Conservation (phyloP, 306 rosid species). For the Trifolium dubium region DNA sequence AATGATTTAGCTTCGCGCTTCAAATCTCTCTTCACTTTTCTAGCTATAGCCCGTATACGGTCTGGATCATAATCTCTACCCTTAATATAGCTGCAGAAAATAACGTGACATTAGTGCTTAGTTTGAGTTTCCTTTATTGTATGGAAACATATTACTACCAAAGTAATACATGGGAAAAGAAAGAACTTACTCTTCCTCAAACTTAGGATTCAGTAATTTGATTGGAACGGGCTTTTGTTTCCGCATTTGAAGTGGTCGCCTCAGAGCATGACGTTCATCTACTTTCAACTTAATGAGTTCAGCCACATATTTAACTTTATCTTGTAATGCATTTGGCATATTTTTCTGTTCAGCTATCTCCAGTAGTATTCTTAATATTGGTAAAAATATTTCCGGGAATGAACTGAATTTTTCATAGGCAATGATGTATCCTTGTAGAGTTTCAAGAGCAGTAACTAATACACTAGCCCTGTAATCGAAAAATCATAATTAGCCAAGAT, state of each 20-base stretch:
- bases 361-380: slow-evolving; percentile 54
- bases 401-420: slow-evolving; percentile 68
- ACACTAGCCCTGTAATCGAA: slow-evolving; percentile 69
- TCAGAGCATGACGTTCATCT: slow-evolving; percentile 51
- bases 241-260: slow-evolving; percentile 86
- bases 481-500: slow-evolving; percentile 35
- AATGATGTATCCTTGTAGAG: slow-evolving; percentile 61
- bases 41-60: slow-evolving; percentile 63
- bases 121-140: background rate
- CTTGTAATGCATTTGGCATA: slow-evolving; percentile 54
- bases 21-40: slow-evolving; percentile 65
- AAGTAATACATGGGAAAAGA: background rate
- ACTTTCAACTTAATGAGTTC: slow-evolving; percentile 60
- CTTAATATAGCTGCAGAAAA: slow-evolving; percentile 76
- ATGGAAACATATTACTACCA: slow-evolving; percentile 6
- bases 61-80: slow-evolving; percentile 94
- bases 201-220: slow-evolving; percentile 79
- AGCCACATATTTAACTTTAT: slow-evolving; percentile 60
- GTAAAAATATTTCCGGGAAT: slow-evolving; percentile 82
- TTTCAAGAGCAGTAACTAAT: slow-evolving; percentile 62
- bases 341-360: slow-evolving; percentile 62
- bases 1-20: slow-evolving; percentile 84
- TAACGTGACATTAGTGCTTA: slow-evolving; percentile 35
- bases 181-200: slow-evolving; percentile 74
- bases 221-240: slow-evolving; percentile 88